phyloP scores from a whole-genome alignment of 768 basidiomycete species.

The Mycena pura region DNA sequence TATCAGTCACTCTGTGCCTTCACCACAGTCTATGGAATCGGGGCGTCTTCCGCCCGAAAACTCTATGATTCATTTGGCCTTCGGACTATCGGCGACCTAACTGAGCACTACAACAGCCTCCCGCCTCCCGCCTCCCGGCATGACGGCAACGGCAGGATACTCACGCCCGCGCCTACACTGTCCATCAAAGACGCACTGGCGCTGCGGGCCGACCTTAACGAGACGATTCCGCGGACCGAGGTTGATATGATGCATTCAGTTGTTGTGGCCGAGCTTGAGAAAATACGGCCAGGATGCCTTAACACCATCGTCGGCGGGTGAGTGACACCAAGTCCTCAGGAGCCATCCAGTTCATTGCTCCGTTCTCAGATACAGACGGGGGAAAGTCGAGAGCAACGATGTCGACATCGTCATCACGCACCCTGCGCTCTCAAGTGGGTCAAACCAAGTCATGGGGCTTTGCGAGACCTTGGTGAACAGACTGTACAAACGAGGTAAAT shows the following conservation, averaged over 20 bases:
- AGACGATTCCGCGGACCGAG: slow-evolving; percentile 70
- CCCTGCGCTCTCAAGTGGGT: slow-evolving; percentile 43
- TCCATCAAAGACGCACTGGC: slow-evolving; percentile 66
- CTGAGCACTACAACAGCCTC: slow-evolving; percentile 64
- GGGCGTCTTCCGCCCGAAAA: slow-evolving; percentile 68
- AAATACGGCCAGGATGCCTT: slow-evolving; percentile 68
- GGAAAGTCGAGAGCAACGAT: slow-evolving; percentile 82
- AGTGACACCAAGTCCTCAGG: slow-evolving; percentile 28
- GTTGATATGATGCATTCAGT: slow-evolving; percentile 77
- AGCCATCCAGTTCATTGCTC: not conserved
- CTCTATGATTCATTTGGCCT: slow-evolving; percentile 66
- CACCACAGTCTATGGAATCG: slow-evolving; percentile 74
- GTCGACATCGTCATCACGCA: slow-evolving; percentile 91
- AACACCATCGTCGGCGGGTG: slow-evolving; percentile 87
- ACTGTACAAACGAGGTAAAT: slow-evolving; percentile 64
- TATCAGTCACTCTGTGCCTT: slow-evolving; percentile 66
- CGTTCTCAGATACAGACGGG: slow-evolving; percentile 74
- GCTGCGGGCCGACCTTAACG: slow-evolving; percentile 61
- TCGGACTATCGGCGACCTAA: slow-evolving; percentile 72
- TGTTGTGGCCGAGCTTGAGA: slow-evolving; percentile 71
- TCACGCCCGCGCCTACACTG: slow-evolving; percentile 36
- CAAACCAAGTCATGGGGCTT: slow-evolving; percentile 62
- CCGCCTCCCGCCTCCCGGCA: slow-evolving; percentile 24
- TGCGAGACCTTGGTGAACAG: slow-evolving; percentile 63
- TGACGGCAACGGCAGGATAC: slow-evolving; percentile 14